Evolutionary conservation across 208 protist species (phyloP), one percentile per base, ranked within the genome.

Genomic region (Acanthamoeba triangularis): DNA sequence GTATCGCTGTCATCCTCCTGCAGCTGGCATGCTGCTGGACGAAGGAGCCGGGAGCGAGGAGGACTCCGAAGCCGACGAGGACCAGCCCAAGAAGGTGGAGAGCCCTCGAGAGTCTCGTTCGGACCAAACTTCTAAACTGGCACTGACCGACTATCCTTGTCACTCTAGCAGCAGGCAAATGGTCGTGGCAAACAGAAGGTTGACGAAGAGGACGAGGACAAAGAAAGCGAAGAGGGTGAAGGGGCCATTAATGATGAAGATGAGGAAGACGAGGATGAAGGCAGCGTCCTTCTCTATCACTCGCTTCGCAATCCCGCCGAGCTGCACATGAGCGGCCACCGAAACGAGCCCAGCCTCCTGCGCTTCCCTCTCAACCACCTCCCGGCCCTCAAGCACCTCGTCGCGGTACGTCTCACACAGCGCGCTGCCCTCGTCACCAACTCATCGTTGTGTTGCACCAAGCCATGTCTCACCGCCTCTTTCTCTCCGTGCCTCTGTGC

Each of bases 231-330:
- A 18, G 63, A 93, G 25, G 41, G 47, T 1, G 44, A 76, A 47
- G 54, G 33, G 37, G 52, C 14, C 18, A 30, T 13, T 18, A 20
- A 44, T 35, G 61, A 25, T 11, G 63, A 93, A 0, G 63, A 93
- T 1, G 11, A 52, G 0, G 44, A 76, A 1, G 87, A 93, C 7
- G 87, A 93, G 6, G 87, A 93, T 47, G 87, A 93, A n/a, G 87
- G 63, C 47, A 76, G 63, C 61, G 87, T 88, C 6, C 49, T 88
- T 4, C 80, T 88, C 49, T 88, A 93, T n/a, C 61, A 93, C 30
- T 67, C 54, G 47, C 47, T 76, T 25, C 33, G 47, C 87, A 76
- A 93, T 49, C 61, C 54, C 23, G 87, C 87, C 10, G 41, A 93
- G 33, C 6, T 74, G 10, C 87, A 93, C 87, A 93, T 76, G 63